Conservation (phyloP, 2,329 filamentous ascomycete species). For the Trichophaea hybrida region DNA sequence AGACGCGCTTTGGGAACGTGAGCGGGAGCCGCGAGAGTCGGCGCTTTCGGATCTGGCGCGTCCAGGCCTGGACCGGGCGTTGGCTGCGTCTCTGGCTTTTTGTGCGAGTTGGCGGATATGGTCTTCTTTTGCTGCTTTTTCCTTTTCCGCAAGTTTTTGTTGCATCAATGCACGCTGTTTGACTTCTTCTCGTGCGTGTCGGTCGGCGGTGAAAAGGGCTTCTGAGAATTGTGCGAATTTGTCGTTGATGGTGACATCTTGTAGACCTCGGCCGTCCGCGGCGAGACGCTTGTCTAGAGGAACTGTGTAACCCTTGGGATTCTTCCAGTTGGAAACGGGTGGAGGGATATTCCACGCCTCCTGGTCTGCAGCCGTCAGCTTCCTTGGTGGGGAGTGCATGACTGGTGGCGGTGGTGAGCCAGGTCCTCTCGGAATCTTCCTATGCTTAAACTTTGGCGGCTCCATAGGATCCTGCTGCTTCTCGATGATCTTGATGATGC, state of each 20-base stretch:
- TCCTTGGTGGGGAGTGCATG: constrained; percentile 86
- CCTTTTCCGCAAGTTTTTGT: constrained; percentile 88
- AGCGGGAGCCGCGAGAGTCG: constrained; percentile 36
- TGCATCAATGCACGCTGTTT: constrained; percentile 88
- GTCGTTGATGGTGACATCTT: constrained; percentile 94
- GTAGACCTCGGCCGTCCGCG: constrained; percentile 77
- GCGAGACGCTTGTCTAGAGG: constrained; percentile 89
- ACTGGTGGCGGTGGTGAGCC: constrained; percentile 86
- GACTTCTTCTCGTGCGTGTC: constrained; percentile 90
- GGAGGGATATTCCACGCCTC: constrained; percentile 89
- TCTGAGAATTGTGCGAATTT: constrained; percentile 96
- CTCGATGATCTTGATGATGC: constrained; percentile 97
- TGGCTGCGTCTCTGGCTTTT: constrained; percentile 69
- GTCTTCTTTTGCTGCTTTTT: constrained; percentile 88
- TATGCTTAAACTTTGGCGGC: constrained; percentile 96
- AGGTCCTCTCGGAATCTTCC: constrained; percentile 88
- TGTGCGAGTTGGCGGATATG: constrained; percentile 75
- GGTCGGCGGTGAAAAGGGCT: constrained; percentile 82
- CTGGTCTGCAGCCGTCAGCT: constrained; percentile 91
- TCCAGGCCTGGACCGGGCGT: constrained; percentile 36
- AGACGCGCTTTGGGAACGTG: constrained; percentile 19
- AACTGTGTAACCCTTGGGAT: constrained; percentile 94
- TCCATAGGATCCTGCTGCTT: constrained; percentile 89
- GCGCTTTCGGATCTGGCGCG: constrained; percentile 5
- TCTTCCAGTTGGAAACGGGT: constrained; percentile 97